Evolutionary conservation across 306 rosid species (phyloP), one percentile per base, ranked within the genome.

Genomic region (Quercus glauca): DNA sequence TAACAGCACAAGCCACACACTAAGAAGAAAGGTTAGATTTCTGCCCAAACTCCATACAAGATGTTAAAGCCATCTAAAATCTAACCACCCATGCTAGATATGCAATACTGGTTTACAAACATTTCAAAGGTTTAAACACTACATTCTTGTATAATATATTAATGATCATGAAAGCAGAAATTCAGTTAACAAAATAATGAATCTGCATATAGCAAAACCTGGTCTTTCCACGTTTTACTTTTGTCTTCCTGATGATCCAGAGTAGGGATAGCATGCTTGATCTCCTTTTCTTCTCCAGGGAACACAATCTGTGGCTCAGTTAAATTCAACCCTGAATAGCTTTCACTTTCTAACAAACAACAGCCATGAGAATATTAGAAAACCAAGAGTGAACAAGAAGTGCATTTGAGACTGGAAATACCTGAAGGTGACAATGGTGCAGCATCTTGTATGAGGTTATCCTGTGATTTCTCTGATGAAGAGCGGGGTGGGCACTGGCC

Each of bases 341-440:
- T 79, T 85, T 83, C 90, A 65, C 83, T 81, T 29, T 86, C 97
- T 91, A 87, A 58, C 76, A 64, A 71, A 76, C 56, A 79, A 76
- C 43, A 55, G 77, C 84, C 80, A 57, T 72, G 20, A 55, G 25
- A 57, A 81, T 52, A 33, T 6, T 71, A 73, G 67, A 65, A 64
- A 49, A 65, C 18, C 6, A 9, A 58, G 59, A 58, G n/a, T 58
- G 64, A 72, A 69, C 10, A 79, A 53, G 20, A 75, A 80, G 73
- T 18, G 20, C 75, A 73, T 77, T 82, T 33, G 43, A 76, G 56
- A 41, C 45, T 43, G 37, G 78, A 71, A 78, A 75, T 28, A 89
- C 97, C 97, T 90, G 99, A 83, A 78, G 88, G 90, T 37, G 92
- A 85, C 5, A 75, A 73, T 69, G 82, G 88, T 7, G 80, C 79